Evolutionary conservation across 306 rosid genomes (phyloP).

Genomic region (Quercus engelmannii): DNA sequence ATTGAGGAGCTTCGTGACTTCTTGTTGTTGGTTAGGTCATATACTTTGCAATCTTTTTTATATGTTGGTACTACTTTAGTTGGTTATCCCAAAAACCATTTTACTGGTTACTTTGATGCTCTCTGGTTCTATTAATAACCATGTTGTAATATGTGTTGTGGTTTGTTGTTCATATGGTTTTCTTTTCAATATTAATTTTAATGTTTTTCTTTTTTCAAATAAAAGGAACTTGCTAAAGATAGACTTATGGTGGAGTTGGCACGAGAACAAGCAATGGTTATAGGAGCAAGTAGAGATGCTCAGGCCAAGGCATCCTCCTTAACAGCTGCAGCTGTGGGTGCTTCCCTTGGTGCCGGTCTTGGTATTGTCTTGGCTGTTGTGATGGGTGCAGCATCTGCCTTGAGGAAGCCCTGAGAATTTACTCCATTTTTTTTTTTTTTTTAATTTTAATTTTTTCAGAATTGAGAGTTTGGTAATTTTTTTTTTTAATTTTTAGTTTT

Average conservation of each 20-base stretch:
- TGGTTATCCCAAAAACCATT: background rate
- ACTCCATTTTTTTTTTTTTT: background rate
- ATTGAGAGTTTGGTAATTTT: background rate
- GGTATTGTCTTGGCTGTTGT: slow-evolving; percentile 87
- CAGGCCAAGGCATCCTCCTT: slow-evolving; percentile 62
- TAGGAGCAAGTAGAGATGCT: slow-evolving; percentile 41
- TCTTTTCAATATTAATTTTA: background rate
- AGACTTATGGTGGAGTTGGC: slow-evolving; percentile 68
- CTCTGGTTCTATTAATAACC: too few relatives aligned
- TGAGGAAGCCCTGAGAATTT: slow-evolving; percentile 74
- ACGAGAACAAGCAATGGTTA: slow-evolving; percentile 53
- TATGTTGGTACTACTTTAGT: background rate
- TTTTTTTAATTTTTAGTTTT: background rate
- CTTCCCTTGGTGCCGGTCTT: slow-evolving; percentile 91
- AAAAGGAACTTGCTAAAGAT: slow-evolving; percentile 75
- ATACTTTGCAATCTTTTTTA: background rate
- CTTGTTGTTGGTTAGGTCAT: too few relatives aligned
- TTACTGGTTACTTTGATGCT: background rate
- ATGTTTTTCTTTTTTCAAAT: background rate
- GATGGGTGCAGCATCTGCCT: slow-evolving; percentile 99
- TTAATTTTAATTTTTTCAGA: background rate
- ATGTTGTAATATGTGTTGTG: background rate
- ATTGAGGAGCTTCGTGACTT: too few relatives aligned
- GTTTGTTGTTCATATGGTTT: background rate
- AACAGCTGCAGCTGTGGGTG: slow-evolving; percentile 86